Percentiles rank a stretch among this genome's conserved stretches.
Evolutionary conservation across 2,329 filamentous ascomycete genomes (phyloP).

Genomic region (Leptographium flavum): DNA sequence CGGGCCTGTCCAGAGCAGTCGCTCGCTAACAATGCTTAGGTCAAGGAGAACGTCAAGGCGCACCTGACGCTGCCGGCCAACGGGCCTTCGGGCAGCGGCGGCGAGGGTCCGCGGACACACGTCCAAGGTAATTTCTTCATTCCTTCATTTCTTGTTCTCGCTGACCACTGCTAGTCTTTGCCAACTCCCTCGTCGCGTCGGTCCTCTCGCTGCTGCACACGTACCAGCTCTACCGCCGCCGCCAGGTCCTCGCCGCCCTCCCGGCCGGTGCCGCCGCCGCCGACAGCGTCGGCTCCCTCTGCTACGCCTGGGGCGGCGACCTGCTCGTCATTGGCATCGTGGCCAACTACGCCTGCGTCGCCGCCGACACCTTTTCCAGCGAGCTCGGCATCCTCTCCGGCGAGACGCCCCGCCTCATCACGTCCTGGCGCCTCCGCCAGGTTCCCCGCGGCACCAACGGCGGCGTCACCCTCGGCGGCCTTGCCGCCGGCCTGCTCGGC

Average conservation of each 20-base stretch:
- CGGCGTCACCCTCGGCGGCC: slow-evolving; percentile 64
- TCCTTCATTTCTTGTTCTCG: too few relatives aligned
- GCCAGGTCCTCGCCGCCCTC: slow-evolving; percentile 22
- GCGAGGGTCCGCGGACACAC: slow-evolving; percentile 71
- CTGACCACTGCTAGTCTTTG: slow-evolving; percentile 42
- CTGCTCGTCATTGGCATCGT: slow-evolving; percentile 51
- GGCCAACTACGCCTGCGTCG: slow-evolving; percentile 79
- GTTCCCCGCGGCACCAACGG: slow-evolving; percentile 91
- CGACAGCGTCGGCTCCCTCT: slow-evolving; percentile 28
- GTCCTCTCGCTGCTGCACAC: slow-evolving; percentile 45
- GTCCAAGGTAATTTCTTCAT: slow-evolving; percentile 45
- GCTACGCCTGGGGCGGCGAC: slow-evolving; percentile 48
- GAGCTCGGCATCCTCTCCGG: slow-evolving; percentile 85
- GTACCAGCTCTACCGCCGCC: slow-evolving; percentile 39
- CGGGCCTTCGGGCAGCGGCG: slow-evolving; percentile 47
- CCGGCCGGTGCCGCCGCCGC: slow-evolving; percentile 10
- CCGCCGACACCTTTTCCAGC: slow-evolving; percentile 87
- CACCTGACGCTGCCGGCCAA: slow-evolving; percentile 63
- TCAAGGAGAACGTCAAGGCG: slow-evolving; percentile 80
- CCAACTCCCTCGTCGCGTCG: slow-evolving; percentile 72
- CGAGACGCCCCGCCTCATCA: slow-evolving; percentile 69
- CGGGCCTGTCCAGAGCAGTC: neutral
- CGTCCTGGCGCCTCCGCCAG: slow-evolving; percentile 56
- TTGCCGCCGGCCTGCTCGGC: slow-evolving; percentile 60
- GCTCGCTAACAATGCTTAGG: slow-evolving; percentile 26